Percentiles rank a stretch among this genome's conserved stretches.
Evolutionary conservation across 768 basidiomycete species (phyloP).

Genomic region (Gymnopilus junonius): DNA sequence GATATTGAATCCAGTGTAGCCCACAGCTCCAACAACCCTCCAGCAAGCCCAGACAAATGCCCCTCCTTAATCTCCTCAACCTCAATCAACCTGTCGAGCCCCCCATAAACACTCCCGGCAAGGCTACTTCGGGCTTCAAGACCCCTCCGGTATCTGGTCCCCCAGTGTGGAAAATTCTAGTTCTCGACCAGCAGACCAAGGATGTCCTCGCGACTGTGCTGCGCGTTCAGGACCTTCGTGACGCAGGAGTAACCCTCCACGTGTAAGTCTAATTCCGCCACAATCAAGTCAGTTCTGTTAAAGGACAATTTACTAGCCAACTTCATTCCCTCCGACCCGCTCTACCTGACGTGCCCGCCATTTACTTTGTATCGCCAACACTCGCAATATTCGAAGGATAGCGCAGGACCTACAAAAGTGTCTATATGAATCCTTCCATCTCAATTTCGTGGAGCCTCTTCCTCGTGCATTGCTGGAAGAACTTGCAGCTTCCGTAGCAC

Average conservation of each 20-base stretch:
- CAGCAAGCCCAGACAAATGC: constrained; percentile 90
- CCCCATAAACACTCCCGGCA: constrained; percentile 36
- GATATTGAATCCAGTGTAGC: constrained; percentile 24
- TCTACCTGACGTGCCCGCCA: constrained; percentile 92
- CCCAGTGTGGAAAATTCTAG: constrained; percentile 94
- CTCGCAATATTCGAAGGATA: constrained; percentile 87
- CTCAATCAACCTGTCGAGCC: constrained; percentile 69
- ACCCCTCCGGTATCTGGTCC: constrained; percentile 61
- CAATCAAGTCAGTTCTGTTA: neutral
- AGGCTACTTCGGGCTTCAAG: constrained; percentile 50
- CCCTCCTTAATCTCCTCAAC: constrained; percentile 83
- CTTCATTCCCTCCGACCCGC: constrained; percentile 88
- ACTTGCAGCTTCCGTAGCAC: constrained; percentile 86
- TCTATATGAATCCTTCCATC: constrained; percentile 90
- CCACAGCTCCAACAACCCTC: constrained; percentile 58
- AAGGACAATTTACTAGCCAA: constrained; percentile 58
- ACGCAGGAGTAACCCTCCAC: constrained; percentile 96
- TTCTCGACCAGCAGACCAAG: constrained; percentile 94
- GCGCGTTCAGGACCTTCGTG: constrained; percentile 94
- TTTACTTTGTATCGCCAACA: constrained; percentile 96
- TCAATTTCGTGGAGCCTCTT: constrained; percentile 95
- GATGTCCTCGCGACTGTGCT: constrained; percentile 95
- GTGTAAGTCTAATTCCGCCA: constrained; percentile 65
- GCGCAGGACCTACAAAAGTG: constrained; percentile 90
- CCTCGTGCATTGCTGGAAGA: constrained; percentile 91